Evolutionary conservation across 2,329 filamentous ascomycete species (phyloP).

Genomic region (Capronia americana): DNA sequence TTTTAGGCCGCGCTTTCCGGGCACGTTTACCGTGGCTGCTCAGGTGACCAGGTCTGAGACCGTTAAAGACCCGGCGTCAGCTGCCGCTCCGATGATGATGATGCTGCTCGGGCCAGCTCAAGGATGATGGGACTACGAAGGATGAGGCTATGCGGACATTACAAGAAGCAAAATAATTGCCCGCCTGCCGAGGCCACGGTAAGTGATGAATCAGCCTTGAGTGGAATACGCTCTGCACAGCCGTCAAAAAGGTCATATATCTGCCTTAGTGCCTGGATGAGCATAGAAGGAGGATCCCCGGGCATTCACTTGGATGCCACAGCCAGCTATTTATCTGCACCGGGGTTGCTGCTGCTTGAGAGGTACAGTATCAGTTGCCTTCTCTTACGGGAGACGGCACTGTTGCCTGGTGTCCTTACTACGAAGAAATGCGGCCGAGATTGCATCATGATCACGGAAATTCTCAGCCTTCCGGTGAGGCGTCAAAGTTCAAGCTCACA

Average conservation of each 20-base stretch:
- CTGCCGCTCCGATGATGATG: not conserved
- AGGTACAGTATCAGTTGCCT: not conserved
- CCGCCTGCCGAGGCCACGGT: not conserved
- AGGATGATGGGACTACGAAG: not conserved
- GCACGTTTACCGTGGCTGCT: not conserved
- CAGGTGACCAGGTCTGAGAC: not conserved
- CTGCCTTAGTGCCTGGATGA: not conserved
- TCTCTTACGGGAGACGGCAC: not conserved
- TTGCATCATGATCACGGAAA: not conserved
- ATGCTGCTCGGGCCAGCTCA: not conserved
- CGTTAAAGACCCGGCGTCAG: not conserved
- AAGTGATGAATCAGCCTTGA: not conserved
- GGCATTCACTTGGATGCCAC: not conserved
- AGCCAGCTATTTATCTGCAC: not conserved
- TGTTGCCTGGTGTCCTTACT: not conserved
- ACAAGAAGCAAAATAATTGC: not conserved
- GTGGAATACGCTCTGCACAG: not conserved
- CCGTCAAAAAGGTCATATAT: not conserved
- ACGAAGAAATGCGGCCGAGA: not conserved
- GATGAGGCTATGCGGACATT: not conserved
- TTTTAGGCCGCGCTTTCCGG: conserved; percentile 1
- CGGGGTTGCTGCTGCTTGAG: not conserved
- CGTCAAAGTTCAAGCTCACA: not conserved
- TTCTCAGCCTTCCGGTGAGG: not conserved
- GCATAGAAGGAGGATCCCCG: not conserved